These are phyloP conservation scores for Giardia duodenalis DNA, from an alignment of 208 protist genomes.

Conservation along the genomic window DNA sequence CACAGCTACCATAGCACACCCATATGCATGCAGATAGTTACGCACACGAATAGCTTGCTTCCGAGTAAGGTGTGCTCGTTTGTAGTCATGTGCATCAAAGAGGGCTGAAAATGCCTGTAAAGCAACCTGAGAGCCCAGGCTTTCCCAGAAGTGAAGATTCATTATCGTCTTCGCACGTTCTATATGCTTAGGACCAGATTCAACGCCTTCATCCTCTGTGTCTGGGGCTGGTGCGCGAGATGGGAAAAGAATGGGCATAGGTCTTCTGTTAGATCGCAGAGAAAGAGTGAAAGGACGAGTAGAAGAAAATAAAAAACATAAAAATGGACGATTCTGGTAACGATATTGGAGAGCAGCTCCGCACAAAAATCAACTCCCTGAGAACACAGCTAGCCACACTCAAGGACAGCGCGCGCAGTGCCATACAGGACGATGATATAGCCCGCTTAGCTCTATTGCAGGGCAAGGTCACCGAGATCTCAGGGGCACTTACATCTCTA, in stretches of 20 bases:
- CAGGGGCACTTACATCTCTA: background rate
- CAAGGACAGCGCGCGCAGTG: no score
- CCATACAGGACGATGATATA: no score
- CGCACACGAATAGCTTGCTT: background rate
- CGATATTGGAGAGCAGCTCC: background rate
- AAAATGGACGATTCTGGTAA: background rate
- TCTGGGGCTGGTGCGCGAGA: background rate
- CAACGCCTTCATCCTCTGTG: background rate
- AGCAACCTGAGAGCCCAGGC: background rate
- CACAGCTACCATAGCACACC: no score
- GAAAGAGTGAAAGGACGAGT: no score
- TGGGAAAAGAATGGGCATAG: background rate
- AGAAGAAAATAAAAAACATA: background rate
- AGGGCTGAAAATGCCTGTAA: background rate
- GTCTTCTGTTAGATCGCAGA: background rate
- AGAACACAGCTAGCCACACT: no score
- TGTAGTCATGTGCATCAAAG: background rate
- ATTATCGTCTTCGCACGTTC: background rate
- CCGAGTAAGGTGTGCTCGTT: background rate
- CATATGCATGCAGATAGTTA: background rate
- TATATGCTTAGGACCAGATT: background rate
- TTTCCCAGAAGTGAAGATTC: background rate
- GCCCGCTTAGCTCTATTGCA: no score
- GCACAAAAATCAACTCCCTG: no score
- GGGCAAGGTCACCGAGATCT: background rate